A percentile compares a stretch with the other conserved stretches of the same genome.
These are phyloP conservation scores for Septoria linicola DNA, from an alignment of 2,329 filamentous ascomycete genomes.

Conservation along the genomic window DNA sequence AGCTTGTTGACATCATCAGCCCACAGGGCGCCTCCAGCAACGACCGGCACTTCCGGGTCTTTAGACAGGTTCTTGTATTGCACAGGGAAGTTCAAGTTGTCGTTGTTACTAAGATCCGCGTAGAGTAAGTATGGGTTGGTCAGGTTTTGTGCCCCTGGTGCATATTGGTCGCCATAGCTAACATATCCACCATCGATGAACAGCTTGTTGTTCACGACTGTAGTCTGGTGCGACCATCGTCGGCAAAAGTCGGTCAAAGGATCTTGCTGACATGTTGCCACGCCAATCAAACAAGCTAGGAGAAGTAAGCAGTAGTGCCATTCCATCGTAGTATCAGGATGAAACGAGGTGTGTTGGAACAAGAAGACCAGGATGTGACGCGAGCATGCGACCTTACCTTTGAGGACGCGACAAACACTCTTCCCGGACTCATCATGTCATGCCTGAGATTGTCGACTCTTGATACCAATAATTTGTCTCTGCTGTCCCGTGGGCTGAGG, in stretches of 20 bases:
- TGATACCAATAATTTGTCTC: no score
- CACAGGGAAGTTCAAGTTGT: constrained; percentile 49
- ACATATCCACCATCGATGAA: constrained; percentile 64
- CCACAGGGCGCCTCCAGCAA: constrained; percentile 56
- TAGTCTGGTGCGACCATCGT: constrained; percentile 57
- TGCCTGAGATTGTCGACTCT: no score
- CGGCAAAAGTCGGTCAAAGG: constrained; percentile 54
- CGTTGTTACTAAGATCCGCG: constrained; percentile 50
- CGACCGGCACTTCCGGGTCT: constrained; percentile 55
- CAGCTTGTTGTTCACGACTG: constrained; percentile 58
- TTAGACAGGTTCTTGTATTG: constrained; percentile 60
- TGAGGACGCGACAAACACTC: neutral
- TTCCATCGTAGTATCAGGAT: no score
- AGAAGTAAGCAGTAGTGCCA: neutral
- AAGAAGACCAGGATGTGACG: neutral
- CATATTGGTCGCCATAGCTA: constrained; percentile 52
- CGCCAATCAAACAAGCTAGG: neutral
- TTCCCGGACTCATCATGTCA: no score
- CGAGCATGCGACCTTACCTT: neutral
- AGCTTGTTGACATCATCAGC: constrained; percentile 62
- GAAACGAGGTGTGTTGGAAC: neutral
- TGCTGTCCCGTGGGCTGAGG: neutral
- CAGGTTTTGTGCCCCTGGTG: constrained; percentile 52
- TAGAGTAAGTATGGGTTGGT: constrained; percentile 59
- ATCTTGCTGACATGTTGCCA: constrained; percentile 36